Evolutionary conservation across 257 asterid species (phyloP).

Genomic region (Mentha longifolia): DNA sequence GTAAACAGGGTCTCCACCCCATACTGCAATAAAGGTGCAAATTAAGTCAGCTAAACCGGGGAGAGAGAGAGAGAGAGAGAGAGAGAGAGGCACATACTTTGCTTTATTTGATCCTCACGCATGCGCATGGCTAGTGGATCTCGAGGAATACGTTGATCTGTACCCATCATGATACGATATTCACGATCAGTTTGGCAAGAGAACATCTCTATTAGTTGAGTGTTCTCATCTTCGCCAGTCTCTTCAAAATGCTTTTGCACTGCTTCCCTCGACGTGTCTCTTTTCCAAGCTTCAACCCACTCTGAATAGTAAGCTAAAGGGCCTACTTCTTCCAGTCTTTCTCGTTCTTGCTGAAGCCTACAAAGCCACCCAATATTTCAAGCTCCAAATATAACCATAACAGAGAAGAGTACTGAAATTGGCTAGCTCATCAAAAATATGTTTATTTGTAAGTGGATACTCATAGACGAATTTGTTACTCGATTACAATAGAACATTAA

Average conservation of each 20-base stretch:
- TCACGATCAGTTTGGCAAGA: constrained; percentile 82
- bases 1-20: constrained; percentile 99
- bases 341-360: constrained; percentile 83
- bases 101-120: constrained; percentile 92
- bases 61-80: not conserved
- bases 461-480: not conserved
- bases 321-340: constrained; percentile 64
- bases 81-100: constrained; percentile 56
- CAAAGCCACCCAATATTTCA: constrained; percentile 33
- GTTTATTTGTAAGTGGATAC: not conserved
- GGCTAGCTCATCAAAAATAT: not conserved
- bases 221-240: constrained; percentile 95
- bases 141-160: constrained; percentile 79
- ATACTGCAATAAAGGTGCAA: constrained; percentile 57
- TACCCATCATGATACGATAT: constrained; percentile 96
- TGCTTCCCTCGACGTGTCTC: constrained; percentile 86
- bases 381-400: constrained; percentile 24
- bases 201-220: constrained; percentile 85
- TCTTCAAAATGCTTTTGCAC: constrained; percentile 91
- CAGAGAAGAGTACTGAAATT: not conserved
- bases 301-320: constrained; percentile 89
- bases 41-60: constrained; percentile 6
- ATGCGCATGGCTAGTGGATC: constrained; percentile 94
- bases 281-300: constrained; percentile 89
- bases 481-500: not conserved